phyloP scores from a whole-genome alignment of 495 filamentous ascomycete genomes.

The Letharia columbiana region DNA sequence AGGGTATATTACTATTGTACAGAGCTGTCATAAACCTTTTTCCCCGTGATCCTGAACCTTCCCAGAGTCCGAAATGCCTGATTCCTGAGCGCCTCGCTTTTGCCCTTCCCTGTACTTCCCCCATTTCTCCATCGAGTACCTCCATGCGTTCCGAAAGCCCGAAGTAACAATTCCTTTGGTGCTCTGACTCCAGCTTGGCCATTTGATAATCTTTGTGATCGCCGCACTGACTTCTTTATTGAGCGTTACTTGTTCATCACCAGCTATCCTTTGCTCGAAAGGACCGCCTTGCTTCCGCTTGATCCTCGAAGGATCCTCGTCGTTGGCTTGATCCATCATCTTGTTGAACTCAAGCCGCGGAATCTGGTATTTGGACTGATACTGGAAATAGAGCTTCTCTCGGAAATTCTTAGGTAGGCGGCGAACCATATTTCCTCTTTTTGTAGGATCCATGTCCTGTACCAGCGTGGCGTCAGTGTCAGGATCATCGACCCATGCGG shows the following conservation, averaged over 20 bases:
- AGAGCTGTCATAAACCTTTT: constrained; percentile 6
- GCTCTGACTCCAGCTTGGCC: constrained; percentile 81
- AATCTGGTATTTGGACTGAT: constrained; percentile 81
- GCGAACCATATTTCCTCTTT: constrained; percentile 90
- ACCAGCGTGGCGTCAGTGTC: constrained; percentile 50
- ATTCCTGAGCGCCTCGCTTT: constrained; percentile 9
- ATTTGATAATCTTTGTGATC: constrained; percentile 78
- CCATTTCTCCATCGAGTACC: constrained; percentile 78
- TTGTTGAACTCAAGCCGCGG: constrained; percentile 73
- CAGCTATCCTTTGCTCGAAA: constrained; percentile 78
- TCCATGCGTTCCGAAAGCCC: constrained; percentile 56
- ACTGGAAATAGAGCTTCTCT: constrained; percentile 83
- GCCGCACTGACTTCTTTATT: constrained; percentile 57
- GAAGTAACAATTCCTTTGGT: constrained; percentile 72
- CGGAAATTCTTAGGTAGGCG: constrained; percentile 83
- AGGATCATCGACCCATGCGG: constrained; percentile 59
- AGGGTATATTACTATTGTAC: background rate
- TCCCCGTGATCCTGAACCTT: constrained; percentile 1
- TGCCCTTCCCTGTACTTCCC: constrained; percentile 51
- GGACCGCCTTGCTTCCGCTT: constrained; percentile 66
- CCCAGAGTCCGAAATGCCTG: background rate
- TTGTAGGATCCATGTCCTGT: constrained; percentile 87
- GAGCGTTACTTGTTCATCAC: constrained; percentile 54
- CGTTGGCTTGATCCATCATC: constrained; percentile 66
- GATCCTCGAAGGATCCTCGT: constrained; percentile 59